These are phyloP conservation scores for Wickerhamomyces mucosus DNA, from an alignment of 805 yeast species.

Conservation along the genomic window DNA sequence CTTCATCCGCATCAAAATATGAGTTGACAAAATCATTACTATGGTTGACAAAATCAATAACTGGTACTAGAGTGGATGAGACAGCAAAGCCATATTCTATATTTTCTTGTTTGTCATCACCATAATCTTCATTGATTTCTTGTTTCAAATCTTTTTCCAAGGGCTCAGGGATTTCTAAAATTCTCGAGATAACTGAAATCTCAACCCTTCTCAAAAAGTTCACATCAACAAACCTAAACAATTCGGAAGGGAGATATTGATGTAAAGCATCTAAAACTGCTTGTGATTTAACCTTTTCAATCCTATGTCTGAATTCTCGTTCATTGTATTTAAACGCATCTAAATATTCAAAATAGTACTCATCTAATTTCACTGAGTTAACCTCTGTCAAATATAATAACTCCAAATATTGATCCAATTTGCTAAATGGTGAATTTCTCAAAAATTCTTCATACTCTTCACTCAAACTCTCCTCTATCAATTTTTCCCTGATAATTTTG, in stretches of 20 bases:
- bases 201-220: constrained; percentile 18
- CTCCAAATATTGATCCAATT: constrained; percentile 23
- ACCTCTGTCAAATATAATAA: constrained; percentile 26
- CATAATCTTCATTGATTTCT: constrained; percentile 1
- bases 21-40: constrained; percentile 35
- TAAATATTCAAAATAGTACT: constrained; percentile 20
- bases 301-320: constrained; percentile 11
- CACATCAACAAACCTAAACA: constrained; percentile 3
- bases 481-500: constrained; percentile 8
- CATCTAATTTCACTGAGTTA: constrained; percentile 14
- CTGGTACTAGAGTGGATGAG: constrained; percentile 52
- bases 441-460: constrained; percentile 6
- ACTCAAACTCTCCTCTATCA: constrained; percentile 1
- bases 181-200: constrained; percentile 48
- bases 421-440: constrained; percentile 15
- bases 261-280: constrained; percentile 14
- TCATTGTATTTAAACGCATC: constrained; percentile 13
- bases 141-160: constrained; percentile 2
- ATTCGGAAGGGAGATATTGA: constrained; percentile 13
- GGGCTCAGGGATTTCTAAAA: constrained; percentile 51
- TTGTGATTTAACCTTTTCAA: constrained; percentile 11
- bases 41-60: constrained; percentile 64
- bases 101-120: constrained; percentile 3
- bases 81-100: constrained; percentile 32
- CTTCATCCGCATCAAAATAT: constrained; percentile 49